Percentiles rank a stretch among this genome's conserved stretches.
Evolutionary conservation across 768 basidiomycete species (phyloP).

Genomic region (Mycena floridula): DNA sequence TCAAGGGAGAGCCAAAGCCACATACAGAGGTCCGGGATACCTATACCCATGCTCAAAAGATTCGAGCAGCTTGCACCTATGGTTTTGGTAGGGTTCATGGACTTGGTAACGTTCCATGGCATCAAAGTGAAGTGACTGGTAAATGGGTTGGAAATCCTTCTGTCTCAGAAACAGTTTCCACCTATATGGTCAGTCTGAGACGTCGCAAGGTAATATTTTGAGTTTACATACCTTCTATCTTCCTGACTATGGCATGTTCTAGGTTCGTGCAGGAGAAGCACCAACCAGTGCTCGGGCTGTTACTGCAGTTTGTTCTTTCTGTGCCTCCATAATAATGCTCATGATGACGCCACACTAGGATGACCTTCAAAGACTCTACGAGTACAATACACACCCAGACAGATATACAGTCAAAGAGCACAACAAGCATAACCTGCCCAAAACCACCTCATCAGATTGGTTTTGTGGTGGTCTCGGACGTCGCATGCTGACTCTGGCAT

Average conservation of each 20-base stretch:
- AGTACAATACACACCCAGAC: conserved; percentile 17
- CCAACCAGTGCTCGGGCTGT: conserved; percentile 21
- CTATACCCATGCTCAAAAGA: conserved; percentile 30
- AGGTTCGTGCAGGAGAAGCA: conserved; percentile 17
- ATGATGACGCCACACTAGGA: conserved; percentile 11
- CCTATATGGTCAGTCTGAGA: conserved; percentile 21
- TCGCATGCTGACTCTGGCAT: conserved; percentile 22
- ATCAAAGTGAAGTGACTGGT: conserved; percentile 15
- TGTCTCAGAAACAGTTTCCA: conserved; percentile 16
- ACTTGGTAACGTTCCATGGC: conserved; percentile 22
- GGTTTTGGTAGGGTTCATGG: conserved; percentile 20
- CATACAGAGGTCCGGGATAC: conserved; percentile 6
- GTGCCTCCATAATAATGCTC: not conserved
- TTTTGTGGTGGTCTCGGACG: conserved; percentile 25
- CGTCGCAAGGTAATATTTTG: conserved; percentile 15
- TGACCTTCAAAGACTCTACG: conserved; percentile 15
- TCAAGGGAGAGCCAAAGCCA: conserved; percentile 17
- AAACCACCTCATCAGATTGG: conserved; percentile 6
- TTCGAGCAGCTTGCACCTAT: conserved; percentile 25
- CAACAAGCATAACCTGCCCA: conserved; percentile 2
- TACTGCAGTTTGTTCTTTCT: conserved; percentile 15
- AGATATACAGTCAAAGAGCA: conserved; percentile 14
- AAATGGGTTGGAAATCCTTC: conserved; percentile 24
- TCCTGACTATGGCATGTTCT: not conserved
- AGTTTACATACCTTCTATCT: not conserved